Conservation (phyloP, 1,284 basidiomycete species). For the Lentinula novae-zelandiae region DNA sequence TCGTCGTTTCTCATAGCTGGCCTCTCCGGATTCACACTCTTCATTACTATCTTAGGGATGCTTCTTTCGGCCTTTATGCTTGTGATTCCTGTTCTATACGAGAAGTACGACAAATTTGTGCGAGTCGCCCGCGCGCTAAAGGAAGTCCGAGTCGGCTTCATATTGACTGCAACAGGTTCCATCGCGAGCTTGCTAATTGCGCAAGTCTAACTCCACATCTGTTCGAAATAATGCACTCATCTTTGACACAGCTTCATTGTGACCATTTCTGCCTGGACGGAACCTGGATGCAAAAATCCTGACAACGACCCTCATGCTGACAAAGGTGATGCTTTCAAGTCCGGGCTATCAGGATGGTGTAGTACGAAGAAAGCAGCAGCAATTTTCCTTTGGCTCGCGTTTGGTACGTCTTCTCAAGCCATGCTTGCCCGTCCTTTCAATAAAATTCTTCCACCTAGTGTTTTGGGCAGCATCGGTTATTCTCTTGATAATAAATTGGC, state of each 20-base stretch:
- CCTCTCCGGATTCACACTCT: slow-evolving; percentile 81
- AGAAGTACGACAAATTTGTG: slow-evolving; percentile 78
- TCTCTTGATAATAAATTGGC: slow-evolving; percentile 69
- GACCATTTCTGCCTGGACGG: slow-evolving; percentile 74
- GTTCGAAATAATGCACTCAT: background rate
- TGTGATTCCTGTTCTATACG: slow-evolving; percentile 76
- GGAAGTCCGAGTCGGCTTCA: slow-evolving; percentile 78
- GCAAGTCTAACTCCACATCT: slow-evolving; percentile 36
- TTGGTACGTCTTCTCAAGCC: slow-evolving; percentile 38
- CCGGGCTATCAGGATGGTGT: slow-evolving; percentile 76
- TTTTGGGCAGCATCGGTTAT: slow-evolving; percentile 65
- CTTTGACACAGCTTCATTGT: slow-evolving; percentile 53
- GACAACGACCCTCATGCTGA: slow-evolving; percentile 67
- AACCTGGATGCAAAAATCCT: slow-evolving; percentile 82
- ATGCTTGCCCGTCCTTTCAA: slow-evolving; percentile 11
- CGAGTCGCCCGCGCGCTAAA: slow-evolving; percentile 75
- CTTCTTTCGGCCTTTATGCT: slow-evolving; percentile 71
- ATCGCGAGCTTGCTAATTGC: slow-evolving; percentile 69
- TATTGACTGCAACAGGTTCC: slow-evolving; percentile 68
- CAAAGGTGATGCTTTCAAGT: slow-evolving; percentile 67
- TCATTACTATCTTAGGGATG: slow-evolving; percentile 69
- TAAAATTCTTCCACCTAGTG: slow-evolving; percentile 30
- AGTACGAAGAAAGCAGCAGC: slow-evolving; percentile 84
- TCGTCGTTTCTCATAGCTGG: slow-evolving; percentile 53
- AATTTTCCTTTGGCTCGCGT: slow-evolving; percentile 86